Evolutionary conservation across 2,329 filamentous ascomycete species (phyloP), one percentile per base, ranked within the genome.

Genomic region (Cladorrhinum sp.): DNA sequence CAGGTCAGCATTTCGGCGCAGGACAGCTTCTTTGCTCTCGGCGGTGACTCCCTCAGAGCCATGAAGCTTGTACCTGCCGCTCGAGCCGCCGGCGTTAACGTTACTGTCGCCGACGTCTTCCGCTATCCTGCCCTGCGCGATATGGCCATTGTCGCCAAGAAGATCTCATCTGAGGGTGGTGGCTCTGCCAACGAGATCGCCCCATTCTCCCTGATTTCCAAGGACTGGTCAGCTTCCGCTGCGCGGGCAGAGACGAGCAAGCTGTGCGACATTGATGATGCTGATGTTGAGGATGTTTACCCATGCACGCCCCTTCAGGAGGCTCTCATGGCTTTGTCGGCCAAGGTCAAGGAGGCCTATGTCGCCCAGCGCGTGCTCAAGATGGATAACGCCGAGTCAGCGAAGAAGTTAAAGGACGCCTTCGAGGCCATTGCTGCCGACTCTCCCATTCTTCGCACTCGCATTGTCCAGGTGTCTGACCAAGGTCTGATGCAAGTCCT

Each of bases 221-320:
- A 69, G 1, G 66, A 68, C 6, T 79, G 77, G 74, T 63, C 68
- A 0, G 61, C 67, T n/a, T 67, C 74, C n/a, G 63, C 63, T 1
- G 77, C 77, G 1, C 68, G 72, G 16, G 58, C 61, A 0, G 77
- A 80, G 14, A 75, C 74, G 9, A 75, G 77, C 5, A 66, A 64
- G n/a, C 70, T 79, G 6, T 82, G 80, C 62, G 68, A 71, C 1
- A 60, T 69, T 6, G 63, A 69, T 1, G 54, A 67, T 6, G 72
- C 70, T 0, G 55, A 36, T 0, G 70, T 83, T 3, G 78, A 82
- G 54, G 82, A 86, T 61, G 69, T 82, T 0, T 85, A 83, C 58
- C 82, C 82, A 1, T 83, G 80, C 70, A 82, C 81, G 0, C 77
- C 81, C 0, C 72, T 83, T 1, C 82, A 86, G 62, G 81, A 83